Evolutionary conservation across 2,329 filamentous ascomycete species (phyloP), one percentile per base, ranked within the genome.

Genomic region (Fonsecaea monophora): DNA sequence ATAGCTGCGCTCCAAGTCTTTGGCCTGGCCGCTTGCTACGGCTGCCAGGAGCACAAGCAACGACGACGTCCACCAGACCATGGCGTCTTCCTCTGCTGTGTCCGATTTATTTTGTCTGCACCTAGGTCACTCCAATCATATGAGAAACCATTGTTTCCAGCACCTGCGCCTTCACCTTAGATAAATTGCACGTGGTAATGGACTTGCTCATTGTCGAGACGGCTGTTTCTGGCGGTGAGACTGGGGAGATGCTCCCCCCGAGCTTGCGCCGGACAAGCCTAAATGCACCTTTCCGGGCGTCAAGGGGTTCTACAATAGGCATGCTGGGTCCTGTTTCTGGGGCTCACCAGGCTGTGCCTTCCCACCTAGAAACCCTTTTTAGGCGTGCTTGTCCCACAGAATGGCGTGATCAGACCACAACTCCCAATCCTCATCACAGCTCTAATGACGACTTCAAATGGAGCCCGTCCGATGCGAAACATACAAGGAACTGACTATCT

Each of bases 341-440:
- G 30, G 30, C 30, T 32, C 30, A 32, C 30, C 6, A 32, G 30
- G 30, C 30, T 32, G 42, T 48, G 42, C 9, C 40, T 18, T 45
- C 9, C 37, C 6, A 38, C 30, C 18, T n/a, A 35, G 58, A 53
- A 53, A 53, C 45, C 45, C 42, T 48, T n/a, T 18, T 48, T 8
- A 50, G 45, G 25, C 59, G 59, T 61, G 59, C 59, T 50, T 54
- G 59, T 53, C 34, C 59, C 59, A 42, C 48, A 32, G 53, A 30
- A 61, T 61, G 50, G 59, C 59, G 59, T 61, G 59, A 53, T 61
- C 59, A 61, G 38, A 40, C 34, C 25, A 18, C 45, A 25, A 7
- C 13, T 42, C 25, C 42, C 57, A 60, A 60, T 60, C 57, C 32
- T 50, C 38, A 53, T 8, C 34, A 10, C 59, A 54, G 35, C 32